phyloP scores from a whole-genome alignment of 768 basidiomycete species.

The Termitomyces sp. region DNA sequence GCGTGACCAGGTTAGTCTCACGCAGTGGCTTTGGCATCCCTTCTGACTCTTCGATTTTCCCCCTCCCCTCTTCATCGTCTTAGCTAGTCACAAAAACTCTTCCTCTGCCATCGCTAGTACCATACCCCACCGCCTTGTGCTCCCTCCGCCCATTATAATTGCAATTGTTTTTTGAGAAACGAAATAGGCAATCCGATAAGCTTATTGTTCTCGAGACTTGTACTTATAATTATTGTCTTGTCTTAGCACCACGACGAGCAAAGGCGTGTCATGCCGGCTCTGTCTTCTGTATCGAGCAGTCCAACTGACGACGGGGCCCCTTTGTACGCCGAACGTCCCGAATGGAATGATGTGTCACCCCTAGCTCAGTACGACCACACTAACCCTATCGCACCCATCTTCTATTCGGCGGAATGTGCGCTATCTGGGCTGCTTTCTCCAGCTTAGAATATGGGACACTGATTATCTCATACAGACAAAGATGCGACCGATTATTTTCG shows the following conservation, averaged over 20 bases:
- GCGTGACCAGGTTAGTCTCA: conserved; percentile 28
- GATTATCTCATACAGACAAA: too few species aligned
- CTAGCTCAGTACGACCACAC: too few species aligned
- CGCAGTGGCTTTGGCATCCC: not conserved
- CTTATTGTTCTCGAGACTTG: conserved; percentile 6
- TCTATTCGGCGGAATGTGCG: too few species aligned
- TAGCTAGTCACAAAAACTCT: conserved; percentile 8
- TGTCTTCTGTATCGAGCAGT: too few species aligned
- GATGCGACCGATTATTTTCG: too few species aligned
- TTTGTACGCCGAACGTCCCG: too few species aligned
- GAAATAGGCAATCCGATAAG: not conserved
- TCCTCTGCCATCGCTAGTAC: not conserved
- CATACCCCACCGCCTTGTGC: conserved; percentile 1
- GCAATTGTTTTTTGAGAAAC: not conserved
- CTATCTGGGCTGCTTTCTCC: too few species aligned
- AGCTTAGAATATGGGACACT: too few species aligned
- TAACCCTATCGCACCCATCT: too few species aligned
- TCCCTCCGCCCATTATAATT: not conserved
- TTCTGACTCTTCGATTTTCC: conserved; percentile 12
- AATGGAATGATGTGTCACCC: too few species aligned
- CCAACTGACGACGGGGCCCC: too few species aligned
- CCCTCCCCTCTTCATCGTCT: conserved; percentile 2
- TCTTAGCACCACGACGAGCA: not conserved
- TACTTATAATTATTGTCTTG: not conserved
- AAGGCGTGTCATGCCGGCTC: too few species aligned